These are phyloP conservation scores for Peronosclerospora sorghi DNA, from an alignment of 352 stramenopile species.

Conservation along the genomic window DNA sequence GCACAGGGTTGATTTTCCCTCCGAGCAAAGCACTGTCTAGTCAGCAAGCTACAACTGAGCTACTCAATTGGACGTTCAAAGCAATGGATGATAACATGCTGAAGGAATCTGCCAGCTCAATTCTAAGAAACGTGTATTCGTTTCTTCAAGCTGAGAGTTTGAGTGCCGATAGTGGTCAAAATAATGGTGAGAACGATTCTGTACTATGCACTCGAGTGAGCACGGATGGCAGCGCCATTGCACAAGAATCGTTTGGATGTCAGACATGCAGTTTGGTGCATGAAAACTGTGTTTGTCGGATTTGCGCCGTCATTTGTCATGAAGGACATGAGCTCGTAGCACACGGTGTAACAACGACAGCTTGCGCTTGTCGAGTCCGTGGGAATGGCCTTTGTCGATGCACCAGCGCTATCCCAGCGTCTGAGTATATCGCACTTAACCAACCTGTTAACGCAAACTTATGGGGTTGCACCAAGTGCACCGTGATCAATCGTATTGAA, in stretches of 20 bases:
- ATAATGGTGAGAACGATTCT: conserved; percentile 9
- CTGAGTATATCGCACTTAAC: conserved; percentile 28
- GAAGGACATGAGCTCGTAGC: conserved; percentile 73
- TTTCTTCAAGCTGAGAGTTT: conserved; percentile 13
- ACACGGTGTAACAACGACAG: conserved; percentile 52
- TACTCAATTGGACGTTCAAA: conserved; percentile 29
- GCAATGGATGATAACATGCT: conserved; percentile 7
- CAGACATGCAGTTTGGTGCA: conserved; percentile 75
- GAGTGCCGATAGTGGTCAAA: conserved; percentile 3
- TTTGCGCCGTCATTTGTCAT: conserved; percentile 68
- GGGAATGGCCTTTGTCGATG: conserved; percentile 43
- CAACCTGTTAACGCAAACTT: conserved; percentile 29
- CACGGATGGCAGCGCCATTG: conserved; percentile 75
- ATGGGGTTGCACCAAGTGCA: conserved; percentile 79
- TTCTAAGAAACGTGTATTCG: conserved; percentile 34
- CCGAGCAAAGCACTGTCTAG: neutral
- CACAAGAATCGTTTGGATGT: conserved; percentile 68
- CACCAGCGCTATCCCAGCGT: conserved; percentile 21
- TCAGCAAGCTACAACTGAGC: conserved; percentile 5
- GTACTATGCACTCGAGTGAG: conserved; percentile 48
- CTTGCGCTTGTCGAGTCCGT: conserved; percentile 61
- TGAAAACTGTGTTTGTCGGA: conserved; percentile 45
- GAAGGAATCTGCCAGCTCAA: conserved; percentile 8
- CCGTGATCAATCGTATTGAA: conserved; percentile 59
- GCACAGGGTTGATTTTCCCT: conserved; percentile 41